These are phyloP conservation scores for Globisporangium recalcitrans DNA, from an alignment of 352 stramenopile species.

Conservation along the genomic window DNA sequence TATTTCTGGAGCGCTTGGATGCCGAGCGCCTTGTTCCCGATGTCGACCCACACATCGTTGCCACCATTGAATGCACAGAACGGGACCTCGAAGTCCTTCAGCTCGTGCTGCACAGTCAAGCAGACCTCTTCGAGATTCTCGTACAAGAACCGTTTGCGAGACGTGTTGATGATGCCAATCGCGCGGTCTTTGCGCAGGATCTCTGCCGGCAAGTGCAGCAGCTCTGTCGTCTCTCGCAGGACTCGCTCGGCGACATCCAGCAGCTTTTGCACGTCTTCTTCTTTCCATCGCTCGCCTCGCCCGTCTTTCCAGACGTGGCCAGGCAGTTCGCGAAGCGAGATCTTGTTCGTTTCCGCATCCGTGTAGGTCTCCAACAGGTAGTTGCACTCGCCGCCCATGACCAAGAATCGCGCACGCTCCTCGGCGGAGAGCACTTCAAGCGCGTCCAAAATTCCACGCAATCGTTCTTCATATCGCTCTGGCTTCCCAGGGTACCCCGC, in stretches of 20 bases:
- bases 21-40: constrained; percentile 94
- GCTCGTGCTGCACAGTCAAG: constrained; percentile 85
- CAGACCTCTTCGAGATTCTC: constrained; percentile 95
- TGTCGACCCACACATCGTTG: constrained; percentile 94
- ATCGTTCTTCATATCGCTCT: constrained; percentile 60
- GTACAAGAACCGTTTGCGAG: constrained; percentile 73
- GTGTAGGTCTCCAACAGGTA: constrained; percentile 87
- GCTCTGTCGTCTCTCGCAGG: constrained; percentile 61
- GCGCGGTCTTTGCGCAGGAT: constrained; percentile 93
- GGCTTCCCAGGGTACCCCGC: constrained; percentile 73
- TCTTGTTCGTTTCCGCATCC: constrained; percentile 28
- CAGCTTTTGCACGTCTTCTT: constrained; percentile 74
- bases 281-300: constrained; percentile 81
- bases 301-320: constrained; percentile 71
- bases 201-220: constrained; percentile 79
- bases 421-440: constrained; percentile 43
- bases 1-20: constrained; percentile 90
- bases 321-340: constrained; percentile 64
- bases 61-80: constrained; percentile 97
- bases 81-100: constrained; percentile 77
- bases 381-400: constrained; percentile 97
- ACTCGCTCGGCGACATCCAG: constrained; percentile 81
- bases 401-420: constrained; percentile 67
- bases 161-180: constrained; percentile 90
- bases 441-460: constrained; percentile 72